Base-by-base conservation (phyloP, 2,329 filamentous ascomycete genomes). In the Nigrospora sphaerica region DNA sequence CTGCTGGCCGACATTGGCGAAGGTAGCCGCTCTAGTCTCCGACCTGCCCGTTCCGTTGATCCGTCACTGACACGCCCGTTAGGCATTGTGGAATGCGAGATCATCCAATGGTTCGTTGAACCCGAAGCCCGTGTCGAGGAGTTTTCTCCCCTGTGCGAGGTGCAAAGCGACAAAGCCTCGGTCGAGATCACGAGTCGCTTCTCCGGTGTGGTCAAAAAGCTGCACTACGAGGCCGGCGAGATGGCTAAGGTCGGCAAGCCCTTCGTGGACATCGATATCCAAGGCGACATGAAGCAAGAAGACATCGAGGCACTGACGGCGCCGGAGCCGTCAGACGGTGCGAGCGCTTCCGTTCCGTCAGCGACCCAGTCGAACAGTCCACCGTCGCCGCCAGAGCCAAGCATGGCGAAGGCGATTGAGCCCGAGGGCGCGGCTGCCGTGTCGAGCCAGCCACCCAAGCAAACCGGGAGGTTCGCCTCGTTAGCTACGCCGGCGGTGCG, bases 41-140 rank as follows among this genome's bases (percentile, higher is more conserved):
- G 57, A 43, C 51, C 52, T 46, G 35, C 54, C 56, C 34, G 48
- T 40, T 28, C 23, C 23, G 7, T 9, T 28, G 7, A 5, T 5
- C 23, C 23, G 23, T 28, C 10, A 9, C 23, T 28, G 23, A 28
- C 23, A 13, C 7, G 18, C 46, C n/a, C 44, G 43, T 37, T 57
- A 93, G 93, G 93, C 46, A 98, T 97, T 60, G 91, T 93, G 63
- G 93, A 98, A 71, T 95, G 93, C 62, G 93, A 98, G 68, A 88
- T 98, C 60, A 97, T 97, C 60, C 93, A 98, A 73, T 98, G 93
- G 93, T 98, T 97, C 65, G 92, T 98, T 54, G 86, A 96, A 69
- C 90, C 95, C 42, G 92, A 91, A 48, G 93, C 93, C 33, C 84
- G 87, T 48, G 91, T 98, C 57, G 91, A 98, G 71, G 92, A 98